phyloP scores from a whole-genome alignment of 768 basidiomycete species.

The Mycena floridula region DNA sequence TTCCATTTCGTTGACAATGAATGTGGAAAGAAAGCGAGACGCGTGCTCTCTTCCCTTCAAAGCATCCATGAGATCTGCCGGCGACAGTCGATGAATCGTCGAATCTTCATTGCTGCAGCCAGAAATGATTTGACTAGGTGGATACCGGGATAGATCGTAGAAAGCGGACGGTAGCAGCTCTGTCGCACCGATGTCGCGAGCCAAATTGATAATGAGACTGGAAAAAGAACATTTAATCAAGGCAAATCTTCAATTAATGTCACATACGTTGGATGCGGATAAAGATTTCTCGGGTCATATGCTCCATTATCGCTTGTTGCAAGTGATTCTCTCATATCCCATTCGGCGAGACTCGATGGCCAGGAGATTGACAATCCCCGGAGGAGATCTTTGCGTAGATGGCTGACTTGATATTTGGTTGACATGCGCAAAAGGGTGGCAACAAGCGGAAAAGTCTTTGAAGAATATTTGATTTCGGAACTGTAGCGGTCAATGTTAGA shows the following conservation, averaged over 20 bases:
- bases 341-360: slow-evolving; percentile 56
- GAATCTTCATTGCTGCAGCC: slow-evolving; percentile 31
- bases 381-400: slow-evolving; percentile 52
- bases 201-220: slow-evolving; percentile 64
- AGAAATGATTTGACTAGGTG: slow-evolving; percentile 53
- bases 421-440: slow-evolving; percentile 56
- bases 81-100: slow-evolving; percentile 34
- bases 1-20: slow-evolving; percentile 71
- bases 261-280: slow-evolving; percentile 68
- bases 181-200: slow-evolving; percentile 45
- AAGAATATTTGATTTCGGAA: slow-evolving; percentile 40
- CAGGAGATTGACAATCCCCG: slow-evolving; percentile 45
- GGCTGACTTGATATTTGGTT: slow-evolving; percentile 57
- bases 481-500: slow-evolving; percentile 23
- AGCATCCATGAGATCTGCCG: slow-evolving; percentile 50
- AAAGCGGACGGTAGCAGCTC: slow-evolving; percentile 70
- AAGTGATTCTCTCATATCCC: slow-evolving; percentile 64
- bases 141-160: slow-evolving; percentile 71
- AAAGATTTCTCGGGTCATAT: slow-evolving; percentile 47
- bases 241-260: slow-evolving; percentile 1
- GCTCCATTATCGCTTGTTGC: slow-evolving; percentile 42
- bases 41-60: slow-evolving; percentile 68
- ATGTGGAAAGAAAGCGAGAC: slow-evolving; percentile 70
- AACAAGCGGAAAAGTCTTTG: slow-evolving; percentile 43
- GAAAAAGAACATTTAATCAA: slow-evolving; percentile 5